Base-by-base conservation (phyloP, 768 basidiomycete genomes). In the Rhizopogon rudus region DNA sequence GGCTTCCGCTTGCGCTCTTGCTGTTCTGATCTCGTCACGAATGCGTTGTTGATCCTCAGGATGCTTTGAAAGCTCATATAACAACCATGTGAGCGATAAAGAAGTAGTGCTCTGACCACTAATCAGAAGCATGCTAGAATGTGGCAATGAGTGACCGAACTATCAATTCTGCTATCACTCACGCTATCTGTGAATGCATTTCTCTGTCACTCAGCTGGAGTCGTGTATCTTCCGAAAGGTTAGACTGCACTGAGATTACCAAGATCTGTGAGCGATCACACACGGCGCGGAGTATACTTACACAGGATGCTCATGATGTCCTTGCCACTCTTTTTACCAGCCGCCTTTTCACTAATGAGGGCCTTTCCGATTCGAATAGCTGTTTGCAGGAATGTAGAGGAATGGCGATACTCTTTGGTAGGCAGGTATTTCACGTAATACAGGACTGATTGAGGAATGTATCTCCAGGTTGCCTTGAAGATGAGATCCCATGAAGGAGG, bases 251-350 rank as follows among this genome's bases (percentile, higher is more conserved):
- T 66, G 22, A 13, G n/a, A 12, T 6, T 6, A 56, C 45, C 31
- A 39, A 39, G n/a, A 16, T 10, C 29, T 6, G 33, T 5, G n/a
- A 44, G 28, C 9, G 16, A 49, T 40, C 31, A 51, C 41, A 20
- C 16, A 17, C 28, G 5, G 7, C 37, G 5, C 22, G 14, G 10
- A 6, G 28, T 3, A n/a, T 25, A 53, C 63, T 16, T 43, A 66
- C 69, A 61, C 1, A 73, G 61, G 28, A 73, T 60, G 39, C 69
- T 73, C 62, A 73, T 67, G 22, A 72, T 66, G 52, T 72, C 72
- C 54, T 63, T 68, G 6, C 57, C 52, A n/a, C 63, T 63, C 46
- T 66, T 66, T 29, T 60, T 58, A 5, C 57, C 57, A 8, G 56
- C 52, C 0, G 56, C 41, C 10, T 68, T 65, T 46, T 63, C 57